Conservation (phyloP, 2,329 filamentous ascomycete species). For the Emydomyces testavorans region DNA sequence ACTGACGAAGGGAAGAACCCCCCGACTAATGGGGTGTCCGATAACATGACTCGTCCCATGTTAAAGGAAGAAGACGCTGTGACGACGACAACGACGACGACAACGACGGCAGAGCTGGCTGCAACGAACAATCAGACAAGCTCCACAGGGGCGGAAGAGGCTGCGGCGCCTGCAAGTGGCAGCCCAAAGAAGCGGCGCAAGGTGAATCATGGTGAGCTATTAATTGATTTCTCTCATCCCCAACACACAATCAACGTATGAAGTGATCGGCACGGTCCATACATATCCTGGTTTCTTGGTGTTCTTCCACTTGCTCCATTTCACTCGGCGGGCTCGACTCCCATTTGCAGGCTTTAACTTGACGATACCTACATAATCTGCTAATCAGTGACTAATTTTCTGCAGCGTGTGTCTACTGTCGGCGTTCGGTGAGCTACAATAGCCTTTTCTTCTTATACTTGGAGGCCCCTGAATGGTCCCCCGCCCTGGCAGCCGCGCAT, state of each 20-base stretch:
- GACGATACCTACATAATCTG: slow-evolving; percentile 15
- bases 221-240: slow-evolving; percentile 19
- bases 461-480: slow-evolving; percentile 20
- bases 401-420: slow-evolving; percentile 78
- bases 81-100: slow-evolving; percentile 23
- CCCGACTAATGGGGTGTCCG: slow-evolving; percentile 23
- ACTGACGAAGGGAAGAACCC: slow-evolving; percentile 12
- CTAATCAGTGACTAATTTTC: slow-evolving; percentile 34
- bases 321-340: neutral
- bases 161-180: slow-evolving; percentile 26
- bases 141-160: slow-evolving; percentile 21
- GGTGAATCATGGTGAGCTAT: slow-evolving; percentile 69
- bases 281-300: slow-evolving; percentile 9
- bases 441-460: slow-evolving; percentile 19
- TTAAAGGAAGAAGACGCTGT: slow-evolving; percentile 16
- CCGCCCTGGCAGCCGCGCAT: slow-evolving; percentile 17
- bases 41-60: slow-evolving; percentile 15
- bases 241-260: neutral
- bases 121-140: slow-evolving; percentile 23
- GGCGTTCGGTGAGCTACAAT: slow-evolving; percentile 64
- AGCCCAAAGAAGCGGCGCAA: slow-evolving; percentile 77
- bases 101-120: slow-evolving; percentile 26
- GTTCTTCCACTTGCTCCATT: slow-evolving; percentile 2
- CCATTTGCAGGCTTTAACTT: slow-evolving; percentile 16
- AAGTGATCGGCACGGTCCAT: slow-evolving; percentile 7